phyloP scores from a whole-genome alignment of 805 yeast species.

The Yueomyces sp. region DNA sequence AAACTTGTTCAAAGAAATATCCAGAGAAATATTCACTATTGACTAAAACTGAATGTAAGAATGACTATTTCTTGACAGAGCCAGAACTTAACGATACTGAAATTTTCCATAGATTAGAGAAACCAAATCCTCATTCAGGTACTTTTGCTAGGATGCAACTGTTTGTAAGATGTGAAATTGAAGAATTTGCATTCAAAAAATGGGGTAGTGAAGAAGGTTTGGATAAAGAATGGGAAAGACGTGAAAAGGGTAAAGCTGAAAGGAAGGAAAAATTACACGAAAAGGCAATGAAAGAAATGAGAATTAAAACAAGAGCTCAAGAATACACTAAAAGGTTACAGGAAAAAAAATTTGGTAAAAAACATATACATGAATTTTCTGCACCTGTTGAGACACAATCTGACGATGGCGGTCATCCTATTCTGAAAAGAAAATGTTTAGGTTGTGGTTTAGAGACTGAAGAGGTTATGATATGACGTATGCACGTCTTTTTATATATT shows the following conservation, averaged over 20 bases:
- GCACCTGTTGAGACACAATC: constrained; percentile 31
- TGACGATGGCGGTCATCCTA: constrained; percentile 27
- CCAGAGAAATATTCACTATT: constrained; percentile 85
- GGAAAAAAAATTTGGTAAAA: constrained; percentile 41
- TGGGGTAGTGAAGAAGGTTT: constrained; percentile 88
- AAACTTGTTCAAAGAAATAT: constrained; percentile 50
- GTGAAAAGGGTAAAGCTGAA: constrained; percentile 59
- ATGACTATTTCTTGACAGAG: constrained; percentile 86
- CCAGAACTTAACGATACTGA: constrained; percentile 70
- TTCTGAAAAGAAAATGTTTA: constrained; percentile 49
- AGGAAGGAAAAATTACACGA: constrained; percentile 72
- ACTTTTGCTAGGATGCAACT: constrained; percentile 88
- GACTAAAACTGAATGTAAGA: constrained; percentile 90
- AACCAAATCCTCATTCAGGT: constrained; percentile 87
- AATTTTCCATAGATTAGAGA: constrained; percentile 64
- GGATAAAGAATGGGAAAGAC: constrained; percentile 82
- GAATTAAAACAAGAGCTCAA: constrained; percentile 85
- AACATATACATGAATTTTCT: constrained; percentile 69
- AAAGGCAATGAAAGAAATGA: constrained; percentile 70
- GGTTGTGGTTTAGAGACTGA: constrained; percentile 79
- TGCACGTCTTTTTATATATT: too few relatives aligned
- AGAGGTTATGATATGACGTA: constrained; percentile 33
- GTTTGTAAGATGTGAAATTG: constrained; percentile 83
- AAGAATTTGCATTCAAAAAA: constrained; percentile 79
- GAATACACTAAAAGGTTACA: constrained; percentile 63